These are phyloP conservation scores for Penicillium antarcticum DNA, from an alignment of 495 filamentous ascomycete genomes.

Conservation along the genomic window DNA sequence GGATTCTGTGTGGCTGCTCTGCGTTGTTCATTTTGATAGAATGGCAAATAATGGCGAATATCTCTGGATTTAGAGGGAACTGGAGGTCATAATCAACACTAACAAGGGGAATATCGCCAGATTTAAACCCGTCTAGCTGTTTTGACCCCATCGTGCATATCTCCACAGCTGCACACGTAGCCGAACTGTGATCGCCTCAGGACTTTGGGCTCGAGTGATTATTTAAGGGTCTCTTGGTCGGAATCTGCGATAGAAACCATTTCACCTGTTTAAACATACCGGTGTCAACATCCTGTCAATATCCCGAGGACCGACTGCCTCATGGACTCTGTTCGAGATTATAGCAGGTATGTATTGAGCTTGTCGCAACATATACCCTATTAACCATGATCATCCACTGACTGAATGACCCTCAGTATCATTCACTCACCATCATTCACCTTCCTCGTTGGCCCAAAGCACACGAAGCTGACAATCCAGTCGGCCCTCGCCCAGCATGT, in stretches of 20 bases:
- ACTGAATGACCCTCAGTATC: conserved; percentile 25
- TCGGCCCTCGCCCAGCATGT: conserved; percentile 45
- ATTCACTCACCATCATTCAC: conserved; percentile 44
- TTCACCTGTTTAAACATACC: too few species aligned
- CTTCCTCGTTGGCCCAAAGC: conserved; percentile 46
- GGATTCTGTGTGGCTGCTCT: conserved; percentile 1
- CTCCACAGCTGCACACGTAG: conserved; percentile 38
- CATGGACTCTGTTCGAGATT: conserved; percentile 33
- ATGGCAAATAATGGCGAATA: too few species aligned
- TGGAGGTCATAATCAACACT: too few species aligned
- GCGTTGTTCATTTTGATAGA: not conserved
- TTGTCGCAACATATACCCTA: not conserved
- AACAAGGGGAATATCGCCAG: too few species aligned
- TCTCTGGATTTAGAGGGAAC: too few species aligned
- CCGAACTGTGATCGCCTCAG: conserved; percentile 18
- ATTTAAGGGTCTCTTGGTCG: conserved; percentile 8
- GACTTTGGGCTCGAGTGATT: not conserved
- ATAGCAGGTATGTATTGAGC: conserved; percentile 28
- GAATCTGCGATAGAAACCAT: not conserved
- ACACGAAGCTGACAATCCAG: conserved; percentile 46
- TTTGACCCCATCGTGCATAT: conserved; percentile 1
- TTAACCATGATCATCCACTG: not conserved
- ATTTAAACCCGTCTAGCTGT: not conserved
- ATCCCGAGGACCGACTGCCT: not conserved
- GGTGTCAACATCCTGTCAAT: too few species aligned